Evolutionary conservation across 352 stramenopile species (phyloP).

Genomic region (Globisporangium solare): DNA sequence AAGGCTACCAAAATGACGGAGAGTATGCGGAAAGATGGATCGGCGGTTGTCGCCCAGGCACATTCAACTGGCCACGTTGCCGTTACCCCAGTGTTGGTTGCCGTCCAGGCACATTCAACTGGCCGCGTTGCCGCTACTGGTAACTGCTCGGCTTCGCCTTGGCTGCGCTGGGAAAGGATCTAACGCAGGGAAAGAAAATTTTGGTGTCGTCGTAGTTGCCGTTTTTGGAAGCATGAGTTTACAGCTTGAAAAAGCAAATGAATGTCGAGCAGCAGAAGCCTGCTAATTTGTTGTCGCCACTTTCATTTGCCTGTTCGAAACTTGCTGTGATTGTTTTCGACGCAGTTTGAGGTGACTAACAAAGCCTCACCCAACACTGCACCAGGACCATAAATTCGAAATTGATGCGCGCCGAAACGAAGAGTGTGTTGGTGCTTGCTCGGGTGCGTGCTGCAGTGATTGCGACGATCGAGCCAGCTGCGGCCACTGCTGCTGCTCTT

Average conservation of each 20-base stretch:
- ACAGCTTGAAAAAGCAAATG: background rate
- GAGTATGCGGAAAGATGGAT: background rate
- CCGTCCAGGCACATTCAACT: conserved; percentile 6
- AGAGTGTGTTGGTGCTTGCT: no score
- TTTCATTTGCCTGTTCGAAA: background rate
- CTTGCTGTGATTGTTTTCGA: no score
- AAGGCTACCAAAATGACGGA: background rate
- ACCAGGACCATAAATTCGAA: no score
- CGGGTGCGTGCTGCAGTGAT: no score
- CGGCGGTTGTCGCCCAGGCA: background rate
- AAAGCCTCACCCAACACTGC: no score
- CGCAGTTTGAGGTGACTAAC: no score
- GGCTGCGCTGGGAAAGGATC: background rate
- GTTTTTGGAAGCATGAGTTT: background rate
- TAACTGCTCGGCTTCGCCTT: background rate
- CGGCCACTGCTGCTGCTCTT: no score
- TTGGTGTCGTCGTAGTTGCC: background rate
- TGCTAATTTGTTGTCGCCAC: background rate
- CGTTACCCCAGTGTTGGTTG: background rate
- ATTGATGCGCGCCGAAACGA: no score
- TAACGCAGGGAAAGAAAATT: background rate
- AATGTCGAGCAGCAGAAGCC: background rate
- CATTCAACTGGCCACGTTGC: conserved; percentile 3
- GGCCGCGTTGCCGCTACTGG: conserved; percentile 7
- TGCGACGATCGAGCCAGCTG: no score